Percentiles rank a stretch among this genome's conserved stretches.
These are phyloP conservation scores for Cardiospermum halicacabum DNA, from an alignment of 345 rosid genomes.

Conservation along the genomic window DNA sequence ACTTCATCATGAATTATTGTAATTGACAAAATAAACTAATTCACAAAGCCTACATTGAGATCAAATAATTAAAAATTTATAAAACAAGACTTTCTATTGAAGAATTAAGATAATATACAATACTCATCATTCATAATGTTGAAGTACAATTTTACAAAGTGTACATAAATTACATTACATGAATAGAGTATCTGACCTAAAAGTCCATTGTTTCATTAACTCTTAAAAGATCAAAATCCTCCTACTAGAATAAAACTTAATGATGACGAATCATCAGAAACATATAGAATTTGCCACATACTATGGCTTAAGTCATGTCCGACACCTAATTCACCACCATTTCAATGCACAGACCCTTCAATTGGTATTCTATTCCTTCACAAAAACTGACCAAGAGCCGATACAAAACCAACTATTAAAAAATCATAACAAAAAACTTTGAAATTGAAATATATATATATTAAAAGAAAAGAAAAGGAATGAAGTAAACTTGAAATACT, in stretches of 20 bases:
- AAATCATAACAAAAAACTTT: not conserved
- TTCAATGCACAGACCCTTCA: not conserved
- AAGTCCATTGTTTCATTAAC: not conserved
- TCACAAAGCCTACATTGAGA: not conserved
- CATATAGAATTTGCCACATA: not conserved
- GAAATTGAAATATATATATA: no score
- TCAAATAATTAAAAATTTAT: not conserved
- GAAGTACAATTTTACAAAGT: not conserved
- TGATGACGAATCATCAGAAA: not conserved
- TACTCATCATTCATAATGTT: not conserved
- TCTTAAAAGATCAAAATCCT: not conserved
- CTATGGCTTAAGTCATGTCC: not conserved
- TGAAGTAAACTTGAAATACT: no score
- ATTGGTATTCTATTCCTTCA: not conserved
- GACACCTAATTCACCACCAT: not conserved
- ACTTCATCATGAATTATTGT: not conserved
- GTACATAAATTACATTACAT: not conserved
- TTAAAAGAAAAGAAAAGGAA: no score
- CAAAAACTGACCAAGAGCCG: not conserved
- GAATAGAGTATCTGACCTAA: not conserved
- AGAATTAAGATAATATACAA: not conserved
- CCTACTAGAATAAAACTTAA: not conserved
- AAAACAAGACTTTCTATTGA: not conserved
- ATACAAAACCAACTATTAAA: not conserved
- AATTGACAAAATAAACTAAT: constrained; percentile 2